Percentiles rank a stretch among this genome's conserved stretches.
Evolutionary conservation across 441 rosid genomes (phyloP).

Genomic region (Pelargonium cotyledonis): DNA sequence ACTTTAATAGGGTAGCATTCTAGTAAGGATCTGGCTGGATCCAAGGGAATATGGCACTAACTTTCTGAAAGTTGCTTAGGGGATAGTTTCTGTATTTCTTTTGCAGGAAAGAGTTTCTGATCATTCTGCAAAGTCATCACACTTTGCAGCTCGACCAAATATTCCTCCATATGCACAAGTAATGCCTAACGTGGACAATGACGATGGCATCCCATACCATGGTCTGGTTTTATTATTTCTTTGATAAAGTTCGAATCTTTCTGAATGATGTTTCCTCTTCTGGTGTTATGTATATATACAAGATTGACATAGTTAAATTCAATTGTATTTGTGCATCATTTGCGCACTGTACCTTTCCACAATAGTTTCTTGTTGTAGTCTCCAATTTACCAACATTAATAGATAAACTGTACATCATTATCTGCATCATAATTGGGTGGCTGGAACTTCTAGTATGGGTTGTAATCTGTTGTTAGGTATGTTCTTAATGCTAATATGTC

Average conservation of each 20-base stretch:
- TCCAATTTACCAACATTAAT: background rate
- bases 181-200: background rate
- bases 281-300: background rate
- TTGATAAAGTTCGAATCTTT: background rate
- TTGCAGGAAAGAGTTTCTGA: conserved; percentile 9
- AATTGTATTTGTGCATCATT: background rate
- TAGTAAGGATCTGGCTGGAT: background rate
- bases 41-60: background rate
- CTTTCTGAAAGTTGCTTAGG: background rate
- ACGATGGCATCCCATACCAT: conserved; percentile 5
- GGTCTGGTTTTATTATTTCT: conserved; percentile 7
- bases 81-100: conserved; percentile 2
- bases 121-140: conserved; percentile 6
- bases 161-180: conserved; percentile 2
- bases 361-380: background rate
- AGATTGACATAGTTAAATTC: background rate
- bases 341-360: background rate
- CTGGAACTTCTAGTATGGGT: too few relatives aligned
- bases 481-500: too few relatives aligned
- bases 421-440: too few relatives aligned
- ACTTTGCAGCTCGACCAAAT: conserved; percentile 1
- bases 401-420: background rate
- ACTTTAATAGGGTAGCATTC: background rate
- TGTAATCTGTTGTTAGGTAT: too few relatives aligned
- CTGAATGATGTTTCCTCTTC: background rate